Evolutionary conservation across 2,329 filamentous ascomycete genomes (phyloP).

Genomic region (Simplicillium aogashimaense): DNA sequence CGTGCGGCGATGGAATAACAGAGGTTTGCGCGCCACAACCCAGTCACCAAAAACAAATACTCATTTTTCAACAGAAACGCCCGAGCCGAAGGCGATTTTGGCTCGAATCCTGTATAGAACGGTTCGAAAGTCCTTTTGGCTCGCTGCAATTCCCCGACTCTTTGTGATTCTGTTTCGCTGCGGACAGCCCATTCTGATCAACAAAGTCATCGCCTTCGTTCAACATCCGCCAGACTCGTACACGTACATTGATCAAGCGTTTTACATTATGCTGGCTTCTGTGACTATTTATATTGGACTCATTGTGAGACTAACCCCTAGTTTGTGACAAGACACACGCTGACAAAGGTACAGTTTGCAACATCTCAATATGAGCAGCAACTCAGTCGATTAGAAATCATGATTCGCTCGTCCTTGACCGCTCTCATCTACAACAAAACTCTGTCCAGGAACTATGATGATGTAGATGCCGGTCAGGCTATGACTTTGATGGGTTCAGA

Average conservation of each 20-base stretch:
- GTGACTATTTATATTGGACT: constrained; percentile 23
- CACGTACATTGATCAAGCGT: constrained; percentile 11
- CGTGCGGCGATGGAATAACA: background rate
- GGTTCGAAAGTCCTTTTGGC: constrained; percentile 4
- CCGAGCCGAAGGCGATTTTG: constrained; percentile 1
- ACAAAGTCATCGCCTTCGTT: constrained; percentile 21
- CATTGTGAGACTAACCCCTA: constrained; percentile 17
- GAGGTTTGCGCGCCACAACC: background rate
- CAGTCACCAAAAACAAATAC: too few species aligned
- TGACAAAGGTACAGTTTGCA: constrained; percentile 13
- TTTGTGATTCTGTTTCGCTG: constrained; percentile 28
- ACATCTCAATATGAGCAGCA: constrained; percentile 19
- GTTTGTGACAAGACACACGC: too few species aligned
- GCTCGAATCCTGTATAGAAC: constrained; percentile 2
- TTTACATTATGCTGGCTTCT: constrained; percentile 21
- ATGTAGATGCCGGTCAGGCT: constrained; percentile 19
- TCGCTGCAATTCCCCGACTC: constrained; percentile 23
- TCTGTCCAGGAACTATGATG: constrained; percentile 12
- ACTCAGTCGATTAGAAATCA: constrained; percentile 20
- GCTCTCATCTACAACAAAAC: constrained; percentile 24
- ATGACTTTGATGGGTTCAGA: constrained; percentile 31
- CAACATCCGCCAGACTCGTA: constrained; percentile 24
- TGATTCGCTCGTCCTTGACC: constrained; percentile 22
- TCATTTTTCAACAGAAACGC: background rate
- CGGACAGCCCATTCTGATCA: constrained; percentile 28